A percentile compares a stretch with the other conserved stretches of the same genome.
Evolutionary conservation across 2,329 filamentous ascomycete genomes (phyloP).

Genomic region (Thelonectria discophora): DNA sequence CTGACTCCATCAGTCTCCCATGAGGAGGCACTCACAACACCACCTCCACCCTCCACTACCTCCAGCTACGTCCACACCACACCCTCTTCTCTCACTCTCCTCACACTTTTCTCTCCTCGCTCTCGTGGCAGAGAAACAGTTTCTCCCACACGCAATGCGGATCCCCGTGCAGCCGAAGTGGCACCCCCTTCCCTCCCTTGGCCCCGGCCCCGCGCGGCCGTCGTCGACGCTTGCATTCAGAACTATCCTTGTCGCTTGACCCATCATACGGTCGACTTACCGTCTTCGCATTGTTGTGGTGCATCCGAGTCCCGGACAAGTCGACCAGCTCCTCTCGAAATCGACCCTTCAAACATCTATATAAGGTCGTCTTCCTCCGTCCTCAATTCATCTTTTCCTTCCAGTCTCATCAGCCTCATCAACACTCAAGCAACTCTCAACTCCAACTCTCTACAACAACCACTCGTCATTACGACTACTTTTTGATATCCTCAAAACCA

Average conservation of each 20-base stretch:
- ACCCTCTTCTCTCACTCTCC: conserved; percentile 6
- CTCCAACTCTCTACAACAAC: conserved; percentile 31
- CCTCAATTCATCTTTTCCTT: conserved; percentile 30
- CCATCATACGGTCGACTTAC: conserved; percentile 41
- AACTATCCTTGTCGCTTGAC: conserved; percentile 34
- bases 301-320: conserved; percentile 29
- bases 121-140: conserved; percentile 19
- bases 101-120: neutral
- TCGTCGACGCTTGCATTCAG: conserved; percentile 31
- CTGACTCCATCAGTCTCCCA: neutral
- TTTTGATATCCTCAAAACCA: conserved; percentile 33
- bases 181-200: conserved; percentile 29
- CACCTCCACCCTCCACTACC: conserved; percentile 29
- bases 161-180: conserved; percentile 43
- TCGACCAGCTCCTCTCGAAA: conserved; percentile 27
- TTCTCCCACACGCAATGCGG: conserved; percentile 32
- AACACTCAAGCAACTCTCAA: conserved; percentile 34
- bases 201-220: conserved; percentile 40
- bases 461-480: conserved; percentile 34
- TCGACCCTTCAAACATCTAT: conserved; percentile 38
- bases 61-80: conserved; percentile 25
- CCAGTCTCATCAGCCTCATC: conserved; percentile 44
- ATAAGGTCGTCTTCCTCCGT: conserved; percentile 41
- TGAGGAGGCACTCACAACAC: conserved; percentile 12
- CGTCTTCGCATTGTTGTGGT: conserved; percentile 19